Conservation (phyloP, 2,329 filamentous ascomycete species). For the Aureobasidium zeae region DNA sequence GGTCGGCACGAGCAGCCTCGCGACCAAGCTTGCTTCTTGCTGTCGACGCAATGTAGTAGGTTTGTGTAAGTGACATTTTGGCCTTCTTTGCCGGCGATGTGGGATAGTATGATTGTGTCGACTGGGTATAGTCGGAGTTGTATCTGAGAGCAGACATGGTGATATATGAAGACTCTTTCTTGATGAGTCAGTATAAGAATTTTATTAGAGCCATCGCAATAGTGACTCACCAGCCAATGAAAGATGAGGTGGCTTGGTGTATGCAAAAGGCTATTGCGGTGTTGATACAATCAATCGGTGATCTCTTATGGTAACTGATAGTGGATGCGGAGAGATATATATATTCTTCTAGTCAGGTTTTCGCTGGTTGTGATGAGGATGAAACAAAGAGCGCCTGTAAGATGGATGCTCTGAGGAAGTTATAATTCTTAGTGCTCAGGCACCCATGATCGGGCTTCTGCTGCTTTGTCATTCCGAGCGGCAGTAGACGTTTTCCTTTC, state of each 20-base stretch:
- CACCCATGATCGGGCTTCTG: constrained; percentile 8
- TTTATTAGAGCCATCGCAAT: constrained; percentile 11
- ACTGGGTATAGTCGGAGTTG: constrained; percentile 17
- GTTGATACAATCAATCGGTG: neutral
- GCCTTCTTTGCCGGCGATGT: constrained; percentile 50
- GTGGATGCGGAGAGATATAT: too few relatives aligned
- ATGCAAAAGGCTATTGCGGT: constrained; percentile 1
- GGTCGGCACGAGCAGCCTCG: constrained; percentile 82
- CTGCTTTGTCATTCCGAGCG: constrained; percentile 12
- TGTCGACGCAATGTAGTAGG: constrained; percentile 96
- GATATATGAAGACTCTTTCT: constrained; percentile 15
- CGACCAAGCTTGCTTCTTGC: constrained; percentile 90
- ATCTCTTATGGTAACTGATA: too few relatives aligned
- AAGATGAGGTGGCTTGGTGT: constrained; percentile 4
- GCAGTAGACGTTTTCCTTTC: constrained; percentile 10
- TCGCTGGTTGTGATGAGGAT: constrained; percentile 15
- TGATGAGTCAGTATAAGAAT: constrained; percentile 17
- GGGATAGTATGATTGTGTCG: constrained; percentile 35
- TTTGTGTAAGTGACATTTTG: constrained; percentile 96
- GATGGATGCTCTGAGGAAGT: constrained; percentile 8
- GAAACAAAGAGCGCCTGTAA: constrained; percentile 13
- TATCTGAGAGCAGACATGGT: constrained; percentile 42
- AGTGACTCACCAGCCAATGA: constrained; percentile 13
- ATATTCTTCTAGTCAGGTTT: neutral
- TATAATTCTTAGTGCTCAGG: constrained; percentile 14